Evolutionary conservation across 129 eudicot species (phyloP), one percentile per base, ranked within the genome.

Genomic region (Silybum marianum): DNA sequence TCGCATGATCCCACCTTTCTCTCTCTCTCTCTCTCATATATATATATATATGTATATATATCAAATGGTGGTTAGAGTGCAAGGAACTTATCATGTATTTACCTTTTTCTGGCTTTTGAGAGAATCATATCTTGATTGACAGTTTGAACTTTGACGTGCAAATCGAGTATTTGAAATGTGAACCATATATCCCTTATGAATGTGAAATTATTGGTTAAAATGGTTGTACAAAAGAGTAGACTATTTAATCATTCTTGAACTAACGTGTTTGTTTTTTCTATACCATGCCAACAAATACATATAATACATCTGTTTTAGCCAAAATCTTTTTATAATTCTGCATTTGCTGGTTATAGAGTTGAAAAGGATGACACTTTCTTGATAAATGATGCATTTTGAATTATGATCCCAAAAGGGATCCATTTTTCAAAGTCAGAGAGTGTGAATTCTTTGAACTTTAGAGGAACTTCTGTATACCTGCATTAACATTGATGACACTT

Each of bases 131-230:
- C 72, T 38, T 77, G 62, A 6, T 65, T 23, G 23, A 7, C 63
- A 51, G 5, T 3, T 18, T 54, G 65, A 25, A 51, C 2, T 3
- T 18, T 54, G 65, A 25, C 40, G 2, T 39, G 40, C 7, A 8
- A 38, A 14, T 13, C 18, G 26, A 28, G 78, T 74, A 26, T 74
- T 48, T 74, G 78, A 74, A 74, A 13, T 74, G 26, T 74, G 40
- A 46, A 74, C 7, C 11, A 24, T 26, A 6, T 54, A 16, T 48
- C 78, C 39, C n/a, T 23, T 23, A 2, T 23, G 36, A 24, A 10
- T 42, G 21, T 73, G 5, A 42, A 6, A 22, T 10, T 12, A 8
- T 39, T 73, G 66, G n/a, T 58, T 58, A 58, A 58, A 51, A 51
- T 16, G 63, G 63, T 51, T 14, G 63, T 51, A 51, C 22, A 51